Base-by-base conservation (phyloP, 169 alveolate genomes). In the Cryptosporidium meleagridis region DNA sequence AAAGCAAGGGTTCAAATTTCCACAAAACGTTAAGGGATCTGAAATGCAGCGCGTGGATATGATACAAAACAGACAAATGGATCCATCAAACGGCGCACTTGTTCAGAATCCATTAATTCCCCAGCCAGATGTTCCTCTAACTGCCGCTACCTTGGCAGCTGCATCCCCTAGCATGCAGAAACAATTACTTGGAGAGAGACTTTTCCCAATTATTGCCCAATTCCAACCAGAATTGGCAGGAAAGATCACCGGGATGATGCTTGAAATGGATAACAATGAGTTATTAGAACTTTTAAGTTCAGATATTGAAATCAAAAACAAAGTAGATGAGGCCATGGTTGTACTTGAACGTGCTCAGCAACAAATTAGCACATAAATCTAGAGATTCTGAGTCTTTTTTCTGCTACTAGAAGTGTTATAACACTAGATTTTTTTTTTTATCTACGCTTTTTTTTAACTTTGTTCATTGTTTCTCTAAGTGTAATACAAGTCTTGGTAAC, bases 241-340 rank as follows among this genome's bases (percentile, higher is more conserved):
- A 10, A 96, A 96, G 91, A 96, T 96, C 48, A 96, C 98, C 1
- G 99, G 99, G 8, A 97, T 97, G 99, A 97, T 97, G 99, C 92
- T 97, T 70, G 99, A 97, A 91, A 97, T 97, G 97, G 99, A 97
- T 93, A 96, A 96, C 94, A 93, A 93, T 62, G 99, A 97, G 94
- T 93, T 97, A 59, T 85, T 96, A 86, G 95, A 95, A 70, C 93
- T 97, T 70, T 92, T 97, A 70, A 98, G 95, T 72, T 93, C 95
- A 85, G 98, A 96, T 52, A 93, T 92, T 37, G 97, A 96, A 91
- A 95, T 97, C 39, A 95, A 95, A 91, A 95, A 93, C 89, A 97
- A 97, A 87, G 96, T 95, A 48, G 97, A 96, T 55, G 99, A 96
- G 84, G 98, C 98, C 35, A 91, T 96, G 86, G 92, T 94, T 16